phyloP scores from a whole-genome alignment of 2,329 filamentous ascomycete species.

The Canariomyces notabilis region DNA sequence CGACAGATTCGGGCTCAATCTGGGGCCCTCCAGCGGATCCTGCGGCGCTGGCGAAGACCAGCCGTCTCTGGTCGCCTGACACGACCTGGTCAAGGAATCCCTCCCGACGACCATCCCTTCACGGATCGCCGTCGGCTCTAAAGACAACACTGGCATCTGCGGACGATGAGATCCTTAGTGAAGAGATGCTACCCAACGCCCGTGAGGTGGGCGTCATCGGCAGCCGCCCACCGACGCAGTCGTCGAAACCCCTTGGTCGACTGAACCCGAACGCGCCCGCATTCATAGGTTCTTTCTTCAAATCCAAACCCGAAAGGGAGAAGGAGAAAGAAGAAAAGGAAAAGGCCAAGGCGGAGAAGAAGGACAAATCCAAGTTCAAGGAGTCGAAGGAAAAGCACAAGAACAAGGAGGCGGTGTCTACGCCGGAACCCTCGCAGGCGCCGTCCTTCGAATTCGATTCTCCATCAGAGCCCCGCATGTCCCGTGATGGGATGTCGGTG shows the following conservation, averaged over 20 bases:
- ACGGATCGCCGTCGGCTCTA: conserved; percentile 64
- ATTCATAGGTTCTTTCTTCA: conserved; percentile 70
- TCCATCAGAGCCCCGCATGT: conserved; percentile 48
- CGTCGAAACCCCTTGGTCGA: conserved; percentile 39
- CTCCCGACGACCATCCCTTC: conserved; percentile 75
- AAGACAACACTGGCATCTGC: conserved; percentile 59
- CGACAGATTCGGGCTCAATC: conserved; percentile 71
- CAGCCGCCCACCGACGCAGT: conserved; percentile 57
- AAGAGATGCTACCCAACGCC: conserved; percentile 50
- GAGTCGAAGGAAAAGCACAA: conserved; percentile 36
- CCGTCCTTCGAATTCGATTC: conserved; percentile 44
- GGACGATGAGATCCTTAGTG: conserved; percentile 59
- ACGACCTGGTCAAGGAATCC: conserved; percentile 59
- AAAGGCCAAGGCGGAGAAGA: conserved; percentile 35
- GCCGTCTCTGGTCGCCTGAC: conserved; percentile 62
- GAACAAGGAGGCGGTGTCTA: conserved; percentile 27
- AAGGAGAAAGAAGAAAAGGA: conserved; percentile 32
- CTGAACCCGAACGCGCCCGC: conserved; percentile 87
- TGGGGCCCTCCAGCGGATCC: conserved; percentile 53
- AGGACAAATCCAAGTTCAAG: conserved; percentile 35
- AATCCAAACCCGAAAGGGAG: conserved; percentile 36
- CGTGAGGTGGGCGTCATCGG: conserved; percentile 70
- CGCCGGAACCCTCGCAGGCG: conserved; percentile 34
- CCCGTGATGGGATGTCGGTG: conserved; percentile 52
- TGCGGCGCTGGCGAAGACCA: conserved; percentile 42